A percentile compares a stretch with the other conserved stretches of the same genome.
Evolutionary conservation across 164 flowering plant species (phyloP).

Genomic region (Amborella trichopoda): DNA sequence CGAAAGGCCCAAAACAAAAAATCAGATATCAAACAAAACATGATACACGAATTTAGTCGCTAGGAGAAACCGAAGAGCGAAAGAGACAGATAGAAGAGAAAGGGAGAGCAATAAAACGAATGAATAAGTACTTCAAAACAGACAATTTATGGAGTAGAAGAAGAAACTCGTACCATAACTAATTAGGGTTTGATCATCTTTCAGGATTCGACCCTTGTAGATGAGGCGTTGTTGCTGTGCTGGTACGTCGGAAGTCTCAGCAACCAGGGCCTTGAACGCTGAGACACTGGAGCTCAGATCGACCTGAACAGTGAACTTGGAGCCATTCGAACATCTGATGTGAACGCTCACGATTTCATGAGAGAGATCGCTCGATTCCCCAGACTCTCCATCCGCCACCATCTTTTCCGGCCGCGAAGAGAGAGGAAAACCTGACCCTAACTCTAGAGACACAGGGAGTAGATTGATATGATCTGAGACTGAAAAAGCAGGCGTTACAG

Average conservation of each 20-base stretch:
- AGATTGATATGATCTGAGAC: background rate
- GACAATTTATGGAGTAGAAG: background rate
- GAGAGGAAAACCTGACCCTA: conserved; percentile 6
- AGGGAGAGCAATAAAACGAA: too few species aligned
- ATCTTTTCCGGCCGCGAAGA: conserved; percentile 25
- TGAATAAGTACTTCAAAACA: background rate
- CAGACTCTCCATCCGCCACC: conserved; percentile 28
- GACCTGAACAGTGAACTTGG: conserved; percentile 49
- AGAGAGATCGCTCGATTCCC: conserved; percentile 5
- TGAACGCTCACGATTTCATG: conserved; percentile 20
- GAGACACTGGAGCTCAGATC: conserved; percentile 40
- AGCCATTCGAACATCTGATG: conserved; percentile 66
- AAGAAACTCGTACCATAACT: conserved; percentile 52
- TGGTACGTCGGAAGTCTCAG: conserved; percentile 61
- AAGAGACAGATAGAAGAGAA: too few species aligned
- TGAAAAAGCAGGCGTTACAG: background rate
- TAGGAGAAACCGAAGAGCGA: too few species aligned
- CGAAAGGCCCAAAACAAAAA: too few species aligned
- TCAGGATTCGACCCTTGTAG: conserved; percentile 79
- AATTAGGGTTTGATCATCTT: conserved; percentile 74
- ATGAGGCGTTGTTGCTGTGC: conserved; percentile 72
- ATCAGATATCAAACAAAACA: too few species aligned
- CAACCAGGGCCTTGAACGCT: conserved; percentile 43
- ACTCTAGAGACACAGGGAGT: background rate
- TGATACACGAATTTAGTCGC: too few species aligned